phyloP scores from a whole-genome alignment of 163 green algal species.

The Coccomyxa subellipsoidea region DNA sequence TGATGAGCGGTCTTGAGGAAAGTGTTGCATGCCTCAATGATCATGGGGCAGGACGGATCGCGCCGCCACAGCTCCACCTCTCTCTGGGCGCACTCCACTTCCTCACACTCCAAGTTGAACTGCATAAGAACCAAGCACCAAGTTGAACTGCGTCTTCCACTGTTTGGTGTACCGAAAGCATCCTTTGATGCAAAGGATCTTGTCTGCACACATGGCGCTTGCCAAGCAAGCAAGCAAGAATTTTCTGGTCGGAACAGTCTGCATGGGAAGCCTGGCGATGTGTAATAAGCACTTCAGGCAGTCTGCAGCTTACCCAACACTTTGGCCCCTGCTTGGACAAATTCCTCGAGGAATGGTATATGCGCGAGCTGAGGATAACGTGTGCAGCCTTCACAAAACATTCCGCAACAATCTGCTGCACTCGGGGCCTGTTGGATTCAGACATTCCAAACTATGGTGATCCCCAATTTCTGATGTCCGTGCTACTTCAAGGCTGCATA shows the following conservation, averaged over 20 bases:
- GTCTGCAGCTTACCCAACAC: constrained; percentile 30
- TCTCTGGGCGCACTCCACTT: constrained; percentile 40
- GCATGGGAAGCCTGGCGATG: no score
- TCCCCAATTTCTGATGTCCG: neutral
- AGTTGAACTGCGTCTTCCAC: neutral
- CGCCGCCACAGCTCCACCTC: constrained; percentile 55
- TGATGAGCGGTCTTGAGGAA: neutral
- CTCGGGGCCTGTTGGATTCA: neutral
- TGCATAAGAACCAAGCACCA: constrained; percentile 25
- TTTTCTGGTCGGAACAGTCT: no score
- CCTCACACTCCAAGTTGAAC: constrained; percentile 72
- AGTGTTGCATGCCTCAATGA: constrained; percentile 50
- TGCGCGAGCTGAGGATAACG: constrained; percentile 30
- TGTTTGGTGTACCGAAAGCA: neutral
- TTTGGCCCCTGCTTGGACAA: constrained; percentile 12
- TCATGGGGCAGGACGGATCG: constrained; percentile 48
- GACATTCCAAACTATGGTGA: neutral
- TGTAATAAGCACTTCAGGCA: neutral
- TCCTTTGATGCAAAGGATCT: neutral
- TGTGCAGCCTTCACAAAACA: constrained; percentile 39
- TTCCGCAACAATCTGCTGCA: constrained; percentile 41
- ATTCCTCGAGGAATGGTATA: constrained; percentile 5
- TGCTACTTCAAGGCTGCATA: neutral
- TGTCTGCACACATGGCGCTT: neutral
- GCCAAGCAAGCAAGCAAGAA: neutral